Evolutionary conservation across 257 asterid species (phyloP), one percentile per base, ranked within the genome.

Genomic region (Mitragyna speciosa): DNA sequence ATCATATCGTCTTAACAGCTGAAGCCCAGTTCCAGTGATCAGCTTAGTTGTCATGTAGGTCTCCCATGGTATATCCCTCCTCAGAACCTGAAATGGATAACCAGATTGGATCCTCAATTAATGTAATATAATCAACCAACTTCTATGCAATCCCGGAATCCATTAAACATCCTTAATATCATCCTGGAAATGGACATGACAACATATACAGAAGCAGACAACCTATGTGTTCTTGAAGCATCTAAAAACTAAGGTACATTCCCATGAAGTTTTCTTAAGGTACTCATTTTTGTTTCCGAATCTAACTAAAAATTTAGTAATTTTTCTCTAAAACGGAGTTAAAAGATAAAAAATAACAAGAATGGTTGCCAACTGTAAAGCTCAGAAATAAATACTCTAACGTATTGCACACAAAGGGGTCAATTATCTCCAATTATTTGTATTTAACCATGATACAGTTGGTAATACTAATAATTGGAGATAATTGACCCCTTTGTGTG

Each of bases 41-140:
- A 93, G 84, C 90, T 95, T 93, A 51, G 96, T 91, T 68, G 97
- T 88, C 93, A 92, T 87, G 87, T 95, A 93, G 49, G 96, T 91
- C 82, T 95, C 98, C 99, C 99, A 95, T 64, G 94, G 98, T 76
- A 95, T 95, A 85, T 95, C 97, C 88, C 97, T 90, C 88, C 87
- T 82, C 87, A 94, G 86, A 72, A 94, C 92, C 98, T 94, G 85
- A 79, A 79, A 52, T 76, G 64, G 70, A 68, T 51, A 78, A 73
- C 52, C 61, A 81, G n/a, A 76, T 39, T 67, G 64, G 61, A 61
- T 22, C 16, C 17, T 41, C 31, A 45, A 67, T 70, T 20, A 15
- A 56, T 45, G 56, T 45, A 63, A 72, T 20, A 36, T 6, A 7
- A 20, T 54, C 39, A 10, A 51, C 54, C 19, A 52, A 28, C 45